Evolutionary conservation across 352 stramenopile species (phyloP).

Genomic region (Phytophthora ramorum): DNA sequence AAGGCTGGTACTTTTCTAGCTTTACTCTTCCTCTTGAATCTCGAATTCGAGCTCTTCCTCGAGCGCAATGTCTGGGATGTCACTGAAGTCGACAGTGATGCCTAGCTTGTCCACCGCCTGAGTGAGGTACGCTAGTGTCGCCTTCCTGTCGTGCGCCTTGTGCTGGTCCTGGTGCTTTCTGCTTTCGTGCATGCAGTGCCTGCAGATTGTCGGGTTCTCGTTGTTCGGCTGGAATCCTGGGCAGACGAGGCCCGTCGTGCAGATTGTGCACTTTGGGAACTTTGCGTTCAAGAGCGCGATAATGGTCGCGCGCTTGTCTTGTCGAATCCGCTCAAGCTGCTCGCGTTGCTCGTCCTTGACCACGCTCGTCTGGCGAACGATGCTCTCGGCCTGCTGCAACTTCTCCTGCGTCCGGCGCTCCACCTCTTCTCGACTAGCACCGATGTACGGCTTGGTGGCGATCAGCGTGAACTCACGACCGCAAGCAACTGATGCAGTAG

Average conservation of each 20-base stretch:
- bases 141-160: conserved; percentile 38
- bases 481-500: conserved; percentile 69
- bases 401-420: conserved; percentile 53
- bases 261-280: conserved; percentile 75
- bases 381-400: conserved; percentile 46
- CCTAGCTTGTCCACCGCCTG: conserved; percentile 61
- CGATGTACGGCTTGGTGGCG: conserved; percentile 94
- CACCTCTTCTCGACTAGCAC: conserved; percentile 75
- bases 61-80: conserved; percentile 59
- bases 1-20: background rate
- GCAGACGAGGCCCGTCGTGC: conserved; percentile 67
- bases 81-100: conserved; percentile 58
- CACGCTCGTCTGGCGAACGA: conserved; percentile 56
- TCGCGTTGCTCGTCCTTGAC: conserved; percentile 49
- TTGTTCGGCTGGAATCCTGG: conserved; percentile 75
- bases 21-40: conserved; percentile 38
- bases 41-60: conserved; percentile 67
- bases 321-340: conserved; percentile 55
- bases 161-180: conserved; percentile 69
- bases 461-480: conserved; percentile 93
- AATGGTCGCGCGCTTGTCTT: conserved; percentile 50
- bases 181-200: conserved; percentile 78
- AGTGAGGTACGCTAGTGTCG: conserved; percentile 58
- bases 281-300: conserved; percentile 57
- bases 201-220: conserved; percentile 76